These are phyloP conservation scores for Fusarium sarcochroum DNA, from an alignment of 2,329 filamentous ascomycete species.

Conservation along the genomic window DNA sequence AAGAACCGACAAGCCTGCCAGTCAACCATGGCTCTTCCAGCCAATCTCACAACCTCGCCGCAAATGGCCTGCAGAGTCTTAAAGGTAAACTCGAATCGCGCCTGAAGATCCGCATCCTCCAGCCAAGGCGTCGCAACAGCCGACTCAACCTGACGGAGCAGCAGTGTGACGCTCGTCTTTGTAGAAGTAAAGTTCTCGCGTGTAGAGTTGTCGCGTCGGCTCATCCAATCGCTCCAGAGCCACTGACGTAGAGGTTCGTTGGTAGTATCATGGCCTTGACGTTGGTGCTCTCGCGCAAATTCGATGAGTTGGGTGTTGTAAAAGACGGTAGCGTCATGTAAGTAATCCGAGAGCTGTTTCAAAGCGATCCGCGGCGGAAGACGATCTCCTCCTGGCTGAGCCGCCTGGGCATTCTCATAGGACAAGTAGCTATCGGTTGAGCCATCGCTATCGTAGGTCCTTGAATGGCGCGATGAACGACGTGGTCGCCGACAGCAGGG, in stretches of 20 bases:
- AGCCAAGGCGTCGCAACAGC: slow-evolving; percentile 23
- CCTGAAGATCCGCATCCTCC: slow-evolving; percentile 11
- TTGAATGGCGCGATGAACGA: slow-evolving; percentile 17
- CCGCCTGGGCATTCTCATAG: slow-evolving; percentile 1
- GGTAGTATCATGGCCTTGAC: slow-evolving; percentile 14
- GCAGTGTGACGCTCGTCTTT: slow-evolving; percentile 17
- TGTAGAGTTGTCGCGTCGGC: slow-evolving; percentile 5
- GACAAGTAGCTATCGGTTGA: slow-evolving; percentile 18
- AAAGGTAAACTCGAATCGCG: slow-evolving; percentile 24
- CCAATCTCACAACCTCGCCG: slow-evolving; percentile 23
- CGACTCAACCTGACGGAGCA: slow-evolving; percentile 22
- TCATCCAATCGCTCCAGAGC: slow-evolving; percentile 34
- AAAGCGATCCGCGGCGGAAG: slow-evolving; percentile 40
- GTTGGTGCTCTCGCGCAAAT: slow-evolving; percentile 20
- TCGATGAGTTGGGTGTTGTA: slow-evolving; percentile 26
- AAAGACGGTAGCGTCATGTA: slow-evolving; percentile 20
- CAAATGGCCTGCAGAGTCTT: slow-evolving; percentile 12
- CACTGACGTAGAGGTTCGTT: slow-evolving; percentile 22
- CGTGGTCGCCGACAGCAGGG: slow-evolving; percentile 25
- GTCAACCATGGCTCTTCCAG: slow-evolving; percentile 20
- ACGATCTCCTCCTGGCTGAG: slow-evolving; percentile 3
- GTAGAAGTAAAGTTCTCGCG: slow-evolving; percentile 30
- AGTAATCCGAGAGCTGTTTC: slow-evolving; percentile 32
- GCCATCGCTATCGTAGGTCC: slow-evolving; percentile 6
- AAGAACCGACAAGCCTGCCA: slow-evolving; percentile 38